phyloP scores from a whole-genome alignment of 345 rosid genomes.

The Triadica sebifera region DNA sequence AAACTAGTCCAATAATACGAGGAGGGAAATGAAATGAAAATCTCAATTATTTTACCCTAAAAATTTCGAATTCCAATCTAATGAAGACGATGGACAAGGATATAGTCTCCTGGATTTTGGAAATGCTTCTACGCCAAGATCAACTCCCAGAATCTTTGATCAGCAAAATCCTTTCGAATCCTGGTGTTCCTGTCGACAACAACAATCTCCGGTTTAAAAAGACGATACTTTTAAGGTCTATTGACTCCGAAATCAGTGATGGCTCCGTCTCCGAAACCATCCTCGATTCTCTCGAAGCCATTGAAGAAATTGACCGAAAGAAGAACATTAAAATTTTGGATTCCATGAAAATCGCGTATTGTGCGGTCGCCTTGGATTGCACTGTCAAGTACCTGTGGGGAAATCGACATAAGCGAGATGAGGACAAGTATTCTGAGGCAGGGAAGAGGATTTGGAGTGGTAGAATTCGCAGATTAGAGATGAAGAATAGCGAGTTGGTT shows the following conservation, averaged over 20 bases:
- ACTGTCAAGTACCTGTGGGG: conserved; percentile 39
- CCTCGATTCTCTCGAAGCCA: conserved; percentile 41
- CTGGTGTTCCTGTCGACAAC: background rate
- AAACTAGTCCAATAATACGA: no score
- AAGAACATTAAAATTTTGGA: conserved; percentile 32
- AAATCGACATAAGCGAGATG: conserved; percentile 14
- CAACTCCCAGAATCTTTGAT: no score
- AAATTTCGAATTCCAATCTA: no score
- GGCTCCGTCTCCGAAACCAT: conserved; percentile 38
- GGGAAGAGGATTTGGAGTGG: conserved; percentile 51
- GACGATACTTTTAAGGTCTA: conserved; percentile 31
- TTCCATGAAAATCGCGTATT: conserved; percentile 51
- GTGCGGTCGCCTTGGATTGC: conserved; percentile 56
- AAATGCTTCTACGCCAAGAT: no score
- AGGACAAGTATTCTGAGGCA: conserved; percentile 31
- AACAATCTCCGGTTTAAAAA: conserved; percentile 30
- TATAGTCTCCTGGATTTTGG: no score
- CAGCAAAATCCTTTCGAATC: conserved; percentile 17
- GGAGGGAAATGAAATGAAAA: no score
- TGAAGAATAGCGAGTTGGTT: conserved; percentile 36
- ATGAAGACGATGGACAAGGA: no score
- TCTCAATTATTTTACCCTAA: no score
- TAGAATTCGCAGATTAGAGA: conserved; percentile 9
- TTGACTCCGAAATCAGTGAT: conserved; percentile 33
- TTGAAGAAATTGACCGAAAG: conserved; percentile 39